Conservation (phyloP, 2,329 filamentous ascomycete species). For the Beauveria medogensis region DNA sequence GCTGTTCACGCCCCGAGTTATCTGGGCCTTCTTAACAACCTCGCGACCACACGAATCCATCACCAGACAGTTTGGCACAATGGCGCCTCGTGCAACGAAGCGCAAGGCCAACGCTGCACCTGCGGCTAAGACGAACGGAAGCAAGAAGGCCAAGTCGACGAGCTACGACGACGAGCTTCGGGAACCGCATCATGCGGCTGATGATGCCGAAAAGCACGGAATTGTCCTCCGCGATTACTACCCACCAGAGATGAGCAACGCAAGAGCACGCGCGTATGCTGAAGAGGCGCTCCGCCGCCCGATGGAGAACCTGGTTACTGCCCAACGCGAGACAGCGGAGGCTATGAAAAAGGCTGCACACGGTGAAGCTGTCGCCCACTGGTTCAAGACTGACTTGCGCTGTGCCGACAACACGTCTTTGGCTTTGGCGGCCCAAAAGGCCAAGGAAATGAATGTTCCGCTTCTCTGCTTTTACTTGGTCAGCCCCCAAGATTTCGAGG, state of each 20-base stretch:
- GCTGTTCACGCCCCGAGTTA: neutral
- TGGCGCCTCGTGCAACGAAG: slow-evolving; percentile 19
- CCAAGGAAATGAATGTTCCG: slow-evolving; percentile 59
- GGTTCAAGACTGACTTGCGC: slow-evolving; percentile 82
- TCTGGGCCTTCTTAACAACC: neutral
- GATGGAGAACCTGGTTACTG: slow-evolving; percentile 57
- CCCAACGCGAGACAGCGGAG: slow-evolving; percentile 44
- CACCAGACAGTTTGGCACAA: slow-evolving; percentile 10
- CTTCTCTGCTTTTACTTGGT: slow-evolving; percentile 71
- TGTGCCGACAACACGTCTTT: slow-evolving; percentile 66
- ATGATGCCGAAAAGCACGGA: slow-evolving; percentile 43
- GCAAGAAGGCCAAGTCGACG: slow-evolving; percentile 27
- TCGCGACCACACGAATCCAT: neutral
- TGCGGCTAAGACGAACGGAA: slow-evolving; percentile 18
- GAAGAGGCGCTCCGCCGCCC: slow-evolving; percentile 62
- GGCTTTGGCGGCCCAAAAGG: slow-evolving; percentile 54
- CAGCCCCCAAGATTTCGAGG: slow-evolving; percentile 77
- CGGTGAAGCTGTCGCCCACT: slow-evolving; percentile 63
- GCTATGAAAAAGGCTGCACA: slow-evolving; percentile 27
- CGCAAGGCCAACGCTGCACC: slow-evolving; percentile 20
- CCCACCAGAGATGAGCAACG: slow-evolving; percentile 77
- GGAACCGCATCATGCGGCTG: slow-evolving; percentile 38
- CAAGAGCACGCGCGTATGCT: slow-evolving; percentile 66
- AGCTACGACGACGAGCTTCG: slow-evolving; percentile 27
- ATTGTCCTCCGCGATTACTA: slow-evolving; percentile 71